These are phyloP conservation scores for Fusarium acutatum DNA, from an alignment of 2,329 filamentous ascomycete species.

Conservation along the genomic window DNA sequence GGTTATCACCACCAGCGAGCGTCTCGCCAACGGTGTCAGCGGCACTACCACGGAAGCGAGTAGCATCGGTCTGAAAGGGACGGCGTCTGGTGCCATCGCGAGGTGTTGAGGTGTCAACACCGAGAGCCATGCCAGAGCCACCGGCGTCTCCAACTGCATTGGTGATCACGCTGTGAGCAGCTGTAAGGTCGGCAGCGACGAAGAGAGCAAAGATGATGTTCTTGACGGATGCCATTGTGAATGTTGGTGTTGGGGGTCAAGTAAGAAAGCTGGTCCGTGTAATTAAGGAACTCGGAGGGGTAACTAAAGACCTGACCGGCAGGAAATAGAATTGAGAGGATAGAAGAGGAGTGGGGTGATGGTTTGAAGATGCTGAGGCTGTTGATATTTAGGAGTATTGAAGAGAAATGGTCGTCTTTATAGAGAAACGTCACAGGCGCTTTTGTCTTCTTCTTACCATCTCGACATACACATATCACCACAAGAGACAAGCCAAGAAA, in stretches of 20 bases:
- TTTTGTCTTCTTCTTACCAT: neutral
- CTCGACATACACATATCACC: neutral
- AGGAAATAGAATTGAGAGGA: neutral
- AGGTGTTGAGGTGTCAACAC: conserved; percentile 63
- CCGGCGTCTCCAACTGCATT: conserved; percentile 63
- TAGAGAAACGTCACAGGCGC: neutral
- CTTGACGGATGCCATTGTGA: conserved; percentile 4
- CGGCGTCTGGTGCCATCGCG: conserved; percentile 67
- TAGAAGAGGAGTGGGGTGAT: fast-evolving
- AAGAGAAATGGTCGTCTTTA: neutral
- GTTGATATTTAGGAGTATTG: neutral
- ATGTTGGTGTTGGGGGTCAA: neutral
- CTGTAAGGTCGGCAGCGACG: neutral
- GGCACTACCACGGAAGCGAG: neutral
- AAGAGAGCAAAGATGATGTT: conserved; percentile 2
- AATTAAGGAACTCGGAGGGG: neutral
- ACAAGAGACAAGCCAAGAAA: neutral
- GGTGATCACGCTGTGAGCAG: conserved; percentile 4
- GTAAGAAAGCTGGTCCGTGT: neutral
- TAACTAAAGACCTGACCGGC: conserved; percentile 9
- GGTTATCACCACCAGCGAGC: neutral
- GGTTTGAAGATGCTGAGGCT: neutral
- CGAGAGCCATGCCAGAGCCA: conserved; percentile 62
- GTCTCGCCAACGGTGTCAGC: conserved; percentile 11
- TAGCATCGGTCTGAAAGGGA: conserved; percentile 72